Base-by-base conservation (phyloP, 1,284 basidiomycete genomes). In the Kalmanozyma brasiliensis region DNA sequence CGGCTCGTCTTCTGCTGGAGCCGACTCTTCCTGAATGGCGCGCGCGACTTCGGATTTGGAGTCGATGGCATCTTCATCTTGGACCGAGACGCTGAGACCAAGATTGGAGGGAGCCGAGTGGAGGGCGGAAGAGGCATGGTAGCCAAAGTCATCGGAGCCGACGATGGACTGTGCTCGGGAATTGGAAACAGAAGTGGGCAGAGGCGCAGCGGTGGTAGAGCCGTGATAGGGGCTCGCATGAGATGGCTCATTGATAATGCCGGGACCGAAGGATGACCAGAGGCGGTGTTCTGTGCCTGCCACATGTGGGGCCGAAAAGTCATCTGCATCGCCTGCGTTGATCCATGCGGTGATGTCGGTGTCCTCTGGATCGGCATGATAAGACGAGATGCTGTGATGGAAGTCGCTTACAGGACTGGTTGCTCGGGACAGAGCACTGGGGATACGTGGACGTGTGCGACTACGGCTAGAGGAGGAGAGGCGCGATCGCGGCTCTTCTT, bases 1-100 rank as follows among this genome's bases (percentile, higher is more conserved):
- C 14, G 79, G 79, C 34, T 81, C 79, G 30, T 79, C 76, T 40
- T 80, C 73, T 37, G 73, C 38, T 13, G 61, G 52, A 13, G 37
- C 59, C 16, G 55, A 24, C 10, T 69, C 56, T 16, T 55, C 52
- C 11, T 53, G 51, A 6, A 34, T 42, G 2, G 16, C 48, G 26
- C 42, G 33, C 3, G 35, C 40, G 9, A 40, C 16, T 47, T 62
- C 65, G 16, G 43, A 5, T 35, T 58, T 56, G 23, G 44, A 29
- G 22, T 59, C 56, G 20, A 63, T 6, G 3, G 35, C 40, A 23
- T 63, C 57, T 13, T 59, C 26, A 10, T 58, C 49, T 13, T 61
- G 49, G 10, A 57, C 32, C 23, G 57, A 52, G 9, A 64, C 52
- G 42, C 37, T 62, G n/a, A 65, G 57, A 29, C 61, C 57, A 17